Conservation (phyloP, 73 alveolate genomes). For the Tetrahymena elliotti region DNA sequence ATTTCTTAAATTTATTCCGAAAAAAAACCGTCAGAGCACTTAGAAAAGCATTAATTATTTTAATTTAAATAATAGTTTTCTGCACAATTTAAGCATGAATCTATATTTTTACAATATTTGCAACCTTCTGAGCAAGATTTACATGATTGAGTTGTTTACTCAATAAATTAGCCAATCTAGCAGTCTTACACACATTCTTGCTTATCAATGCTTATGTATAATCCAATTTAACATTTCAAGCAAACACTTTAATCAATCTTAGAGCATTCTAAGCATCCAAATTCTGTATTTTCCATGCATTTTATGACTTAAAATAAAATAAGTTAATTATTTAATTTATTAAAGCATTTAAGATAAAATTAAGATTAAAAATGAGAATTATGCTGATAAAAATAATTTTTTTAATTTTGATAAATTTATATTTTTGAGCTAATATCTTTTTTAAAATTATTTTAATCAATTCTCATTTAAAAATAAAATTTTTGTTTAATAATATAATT, state of each 20-base stretch:
- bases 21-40: neutral
- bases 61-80: neutral
- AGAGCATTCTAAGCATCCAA: neutral
- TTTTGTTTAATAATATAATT: no score
- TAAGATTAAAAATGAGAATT: no score
- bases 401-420: no score
- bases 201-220: neutral
- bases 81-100: neutral
- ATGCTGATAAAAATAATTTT: no score
- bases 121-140: neutral
- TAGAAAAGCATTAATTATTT: neutral
- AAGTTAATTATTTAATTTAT: neutral
- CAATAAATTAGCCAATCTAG: neutral
- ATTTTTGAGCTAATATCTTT: no score
- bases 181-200: neutral
- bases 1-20: neutral
- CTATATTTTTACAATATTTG: neutral
- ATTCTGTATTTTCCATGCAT: neutral
- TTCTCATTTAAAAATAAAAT: no score
- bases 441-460: no score
- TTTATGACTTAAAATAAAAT: neutral
- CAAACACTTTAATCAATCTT: neutral
- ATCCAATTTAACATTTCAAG: neutral
- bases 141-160: neutral
- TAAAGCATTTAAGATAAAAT: neutral